Conservation (phyloP, 1,139 yeast species). For the Taphrina communis region DNA sequence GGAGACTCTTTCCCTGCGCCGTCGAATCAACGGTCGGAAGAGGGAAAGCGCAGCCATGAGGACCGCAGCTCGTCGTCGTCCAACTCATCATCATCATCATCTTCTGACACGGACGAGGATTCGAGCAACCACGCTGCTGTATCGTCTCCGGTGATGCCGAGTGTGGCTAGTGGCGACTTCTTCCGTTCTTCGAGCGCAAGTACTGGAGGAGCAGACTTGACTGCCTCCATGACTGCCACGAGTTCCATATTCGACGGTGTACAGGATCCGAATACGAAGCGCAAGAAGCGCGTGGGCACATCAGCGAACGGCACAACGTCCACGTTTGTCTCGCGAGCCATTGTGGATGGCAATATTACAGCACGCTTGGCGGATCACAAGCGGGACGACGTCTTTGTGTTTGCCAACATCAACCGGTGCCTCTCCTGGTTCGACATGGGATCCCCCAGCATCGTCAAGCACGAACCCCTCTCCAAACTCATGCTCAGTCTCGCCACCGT, state of each 20-base stretch:
- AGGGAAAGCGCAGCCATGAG: conserved; percentile 9
- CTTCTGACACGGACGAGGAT: conserved; percentile 14
- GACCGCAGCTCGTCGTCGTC: background rate
- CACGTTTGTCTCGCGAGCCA: conserved; percentile 53
- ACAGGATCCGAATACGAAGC: conserved; percentile 21
- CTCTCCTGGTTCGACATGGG: conserved; percentile 52
- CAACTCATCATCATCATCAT: background rate
- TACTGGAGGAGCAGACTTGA: conserved; percentile 23
- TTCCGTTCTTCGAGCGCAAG: conserved; percentile 15
- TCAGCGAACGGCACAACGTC: conserved; percentile 50
- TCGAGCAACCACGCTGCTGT: background rate
- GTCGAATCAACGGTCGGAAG: background rate
- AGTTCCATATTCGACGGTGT: conserved; percentile 31
- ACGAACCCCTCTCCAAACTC: conserved; percentile 54
- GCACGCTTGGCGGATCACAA: conserved; percentile 51
- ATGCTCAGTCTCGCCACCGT: conserved; percentile 55
- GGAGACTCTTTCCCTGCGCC: conserved; percentile 17
- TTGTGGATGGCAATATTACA: conserved; percentile 52
- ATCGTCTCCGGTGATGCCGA: conserved; percentile 17
- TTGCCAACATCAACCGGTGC: conserved; percentile 53
- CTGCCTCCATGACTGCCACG: conserved; percentile 20
- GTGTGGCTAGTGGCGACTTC: background rate
- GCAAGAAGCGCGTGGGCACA: conserved; percentile 33
- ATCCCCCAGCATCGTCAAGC: conserved; percentile 46
- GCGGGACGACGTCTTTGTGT: conserved; percentile 49